Percentiles rank a stretch among this genome's conserved stretches.
Conservation (phyloP, 192 early-diverging fungal species). For the Chytriomyces hyalinus region DNA sequence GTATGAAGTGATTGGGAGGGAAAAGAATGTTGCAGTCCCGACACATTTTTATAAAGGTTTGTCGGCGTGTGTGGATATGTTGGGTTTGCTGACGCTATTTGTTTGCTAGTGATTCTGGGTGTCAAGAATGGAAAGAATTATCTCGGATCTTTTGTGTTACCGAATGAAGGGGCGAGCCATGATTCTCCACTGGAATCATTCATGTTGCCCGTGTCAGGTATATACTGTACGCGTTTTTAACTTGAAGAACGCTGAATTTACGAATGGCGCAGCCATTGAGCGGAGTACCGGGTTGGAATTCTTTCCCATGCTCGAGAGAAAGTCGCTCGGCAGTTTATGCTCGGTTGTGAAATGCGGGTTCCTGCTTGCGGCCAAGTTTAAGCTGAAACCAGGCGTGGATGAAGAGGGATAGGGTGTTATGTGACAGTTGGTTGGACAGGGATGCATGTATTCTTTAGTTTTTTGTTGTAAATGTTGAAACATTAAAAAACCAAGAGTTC, state of each 20-base stretch:
- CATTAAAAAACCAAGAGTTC: no score
- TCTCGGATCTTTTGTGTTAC: constrained; percentile 80
- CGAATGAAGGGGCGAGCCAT: constrained; percentile 76
- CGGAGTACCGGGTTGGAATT: constrained; percentile 51
- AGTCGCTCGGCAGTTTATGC: neutral
- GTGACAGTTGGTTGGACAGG: no score
- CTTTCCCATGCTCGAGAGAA: constrained; percentile 36
- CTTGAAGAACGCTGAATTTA: constrained; percentile 23
- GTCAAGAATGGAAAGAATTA: constrained; percentile 53
- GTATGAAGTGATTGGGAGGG: constrained; percentile 87
- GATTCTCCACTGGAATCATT: constrained; percentile 69
- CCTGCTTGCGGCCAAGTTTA: constrained; percentile 13
- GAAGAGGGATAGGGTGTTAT: neutral
- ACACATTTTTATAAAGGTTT: constrained; percentile 89
- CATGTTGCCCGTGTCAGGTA: constrained; percentile 73
- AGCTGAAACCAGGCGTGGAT: neutral
- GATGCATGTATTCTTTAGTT: no score
- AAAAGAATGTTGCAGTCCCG: constrained; percentile 87
- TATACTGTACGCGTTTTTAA: constrained; percentile 56
- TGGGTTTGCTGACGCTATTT: neutral
- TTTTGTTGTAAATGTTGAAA: no score
- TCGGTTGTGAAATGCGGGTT: constrained; percentile 6
- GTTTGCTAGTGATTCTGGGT: constrained; percentile 67
- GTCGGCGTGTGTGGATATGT: neutral
- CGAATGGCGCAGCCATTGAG: constrained; percentile 43